Evolutionary conservation across 1,284 basidiomycete genomes (phyloP), one percentile per base, ranked within the genome.

Genomic region (Puccinia horiana): DNA sequence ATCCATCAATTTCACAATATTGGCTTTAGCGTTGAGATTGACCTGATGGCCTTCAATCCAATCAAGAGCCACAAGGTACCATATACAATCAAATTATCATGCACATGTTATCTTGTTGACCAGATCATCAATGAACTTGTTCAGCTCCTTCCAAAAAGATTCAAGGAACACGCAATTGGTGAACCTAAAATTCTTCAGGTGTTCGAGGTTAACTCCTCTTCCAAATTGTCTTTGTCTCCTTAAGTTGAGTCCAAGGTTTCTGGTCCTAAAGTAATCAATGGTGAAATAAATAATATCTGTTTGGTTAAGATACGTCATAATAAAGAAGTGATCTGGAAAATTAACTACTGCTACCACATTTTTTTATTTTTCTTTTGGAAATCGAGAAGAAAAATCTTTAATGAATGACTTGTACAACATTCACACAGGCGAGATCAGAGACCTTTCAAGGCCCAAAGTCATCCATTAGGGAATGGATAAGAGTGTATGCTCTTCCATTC

Each of bases 21-120:
- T 74, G 96, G 93, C 0, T 99, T 99, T 89, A 94, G 93, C 76
- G 95, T 99, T 79, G 89, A 91, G 14, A 90, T 90, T 14, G 90
- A 93, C 9, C 91, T 92, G 70, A 86, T 90, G 1, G 89, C 91
- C 84, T 58, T 52, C 32, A 89, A 87, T 32, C 85, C 90, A 35
- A 94, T 95, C 1, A 89, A 89, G 35, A 89, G 90, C 76, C 90
- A 91, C 76, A 88, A 89, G 32, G 91, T 98, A 52, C 89, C 91
- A 0, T 89, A 96, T 67, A 89, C 91, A 84, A 90, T 90, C 58
- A 94, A 94, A 63, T 88, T n/a, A n/a, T n/a, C 91, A 44, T 92
- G 98, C 86, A 98, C 98, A 85, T 98, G 98, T 88, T 91, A 92
- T 70, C 89, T 96, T 61, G 94, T 96, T 88, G 96, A 98, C 83